These are phyloP conservation scores for Phialocephala subalpina DNA, from an alignment of 2,329 filamentous ascomycete genomes.

Conservation along the genomic window DNA sequence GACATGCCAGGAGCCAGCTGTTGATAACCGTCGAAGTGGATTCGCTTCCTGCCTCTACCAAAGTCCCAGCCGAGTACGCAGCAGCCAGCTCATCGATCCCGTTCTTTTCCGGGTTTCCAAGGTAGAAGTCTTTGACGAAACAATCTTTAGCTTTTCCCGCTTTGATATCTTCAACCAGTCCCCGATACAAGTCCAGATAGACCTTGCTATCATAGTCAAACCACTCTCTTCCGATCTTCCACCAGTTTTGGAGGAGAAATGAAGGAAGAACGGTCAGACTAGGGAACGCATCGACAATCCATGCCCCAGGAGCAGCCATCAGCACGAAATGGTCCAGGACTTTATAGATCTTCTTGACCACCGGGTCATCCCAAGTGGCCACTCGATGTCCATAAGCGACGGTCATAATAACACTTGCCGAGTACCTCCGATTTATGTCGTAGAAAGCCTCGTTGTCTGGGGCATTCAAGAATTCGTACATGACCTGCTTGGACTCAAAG, in stretches of 20 bases:
- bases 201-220: neutral
- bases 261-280: conserved; percentile 51
- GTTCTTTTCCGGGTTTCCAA: conserved; percentile 29
- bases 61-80: conserved; percentile 41
- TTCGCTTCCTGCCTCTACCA: conserved; percentile 49
- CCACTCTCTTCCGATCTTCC: conserved; percentile 23
- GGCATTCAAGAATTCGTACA: conserved; percentile 51
- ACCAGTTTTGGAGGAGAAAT: conserved; percentile 39
- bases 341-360: conserved; percentile 38
- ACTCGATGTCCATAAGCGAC: conserved; percentile 47
- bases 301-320: conserved; percentile 55
- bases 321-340: conserved; percentile 49
- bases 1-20: conserved; percentile 48
- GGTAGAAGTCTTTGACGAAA: conserved; percentile 23
- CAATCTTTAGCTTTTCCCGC: conserved; percentile 17
- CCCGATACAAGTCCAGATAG: neutral
- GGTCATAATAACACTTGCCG: conserved; percentile 54
- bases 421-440: conserved; percentile 54
- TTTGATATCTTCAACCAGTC: neutral
- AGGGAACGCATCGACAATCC: conserved; percentile 54
- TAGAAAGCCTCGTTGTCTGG: neutral
- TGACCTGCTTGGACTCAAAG: conserved; percentile 57
- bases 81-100: conserved; percentile 35
- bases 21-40: conserved; percentile 46
- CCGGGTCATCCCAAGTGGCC: too few species aligned